Conservation (phyloP, 176 grass and related monocot species). For the Aegilops tauschii region DNA sequence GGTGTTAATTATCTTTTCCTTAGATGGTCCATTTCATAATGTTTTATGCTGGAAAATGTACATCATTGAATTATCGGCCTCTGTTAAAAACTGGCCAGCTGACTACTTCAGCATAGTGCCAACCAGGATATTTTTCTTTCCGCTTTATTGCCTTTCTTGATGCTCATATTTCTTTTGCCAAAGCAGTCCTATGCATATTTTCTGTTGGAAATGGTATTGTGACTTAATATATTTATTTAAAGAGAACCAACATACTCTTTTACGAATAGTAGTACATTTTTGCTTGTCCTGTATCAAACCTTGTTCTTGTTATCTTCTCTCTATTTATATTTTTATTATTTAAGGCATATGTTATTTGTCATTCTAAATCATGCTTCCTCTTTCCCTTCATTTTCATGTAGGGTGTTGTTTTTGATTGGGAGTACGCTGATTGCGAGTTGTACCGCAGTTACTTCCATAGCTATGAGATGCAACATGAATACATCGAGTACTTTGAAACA, state of each 20-base stretch:
- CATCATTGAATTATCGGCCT: background rate
- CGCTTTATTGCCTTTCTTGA: background rate
- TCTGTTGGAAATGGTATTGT: background rate
- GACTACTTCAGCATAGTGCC: background rate
- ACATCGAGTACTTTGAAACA: background rate
- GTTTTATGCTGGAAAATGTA: background rate
- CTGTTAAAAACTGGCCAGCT: background rate
- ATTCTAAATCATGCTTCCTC: background rate
- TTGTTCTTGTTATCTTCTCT: background rate
- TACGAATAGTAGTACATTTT: background rate
- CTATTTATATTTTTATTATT: background rate
- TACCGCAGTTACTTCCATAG: background rate
- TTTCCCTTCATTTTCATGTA: background rate
- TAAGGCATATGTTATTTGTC: background rate
- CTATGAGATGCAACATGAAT: conserved; percentile 27
- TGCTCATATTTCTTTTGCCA: background rate
- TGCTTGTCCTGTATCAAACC: background rate
- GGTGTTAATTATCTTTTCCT: background rate
- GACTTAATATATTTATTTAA: background rate
- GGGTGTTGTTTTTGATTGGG: background rate
- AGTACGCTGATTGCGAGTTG: background rate
- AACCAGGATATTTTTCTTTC: background rate
- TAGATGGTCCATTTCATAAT: background rate
- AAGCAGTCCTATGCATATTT: conserved; percentile 1
- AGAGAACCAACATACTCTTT: background rate